phyloP scores from a whole-genome alignment of 176 grass and related monocot species.

The Avena insularis region DNA sequence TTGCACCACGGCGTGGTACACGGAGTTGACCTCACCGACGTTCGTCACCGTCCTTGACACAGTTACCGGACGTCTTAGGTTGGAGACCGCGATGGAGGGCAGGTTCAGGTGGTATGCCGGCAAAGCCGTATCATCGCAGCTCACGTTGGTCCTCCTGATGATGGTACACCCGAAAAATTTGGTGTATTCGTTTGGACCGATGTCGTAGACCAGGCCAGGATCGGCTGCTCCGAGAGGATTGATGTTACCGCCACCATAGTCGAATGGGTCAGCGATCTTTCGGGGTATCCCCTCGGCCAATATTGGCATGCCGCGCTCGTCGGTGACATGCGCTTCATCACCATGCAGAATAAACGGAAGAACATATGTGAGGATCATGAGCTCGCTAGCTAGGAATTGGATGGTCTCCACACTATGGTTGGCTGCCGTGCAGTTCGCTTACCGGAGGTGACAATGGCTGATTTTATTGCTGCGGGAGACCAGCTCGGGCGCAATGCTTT shows the following conservation, averaged over 20 bases:
- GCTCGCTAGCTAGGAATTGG: neutral
- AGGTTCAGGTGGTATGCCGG: slow-evolving; percentile 36
- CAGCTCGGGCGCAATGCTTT: slow-evolving; percentile 32
- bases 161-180: neutral
- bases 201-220: neutral
- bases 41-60: slow-evolving; percentile 34
- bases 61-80: neutral
- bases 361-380: neutral
- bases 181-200: neutral
- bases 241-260: slow-evolving; percentile 29
- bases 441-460: slow-evolving; percentile 44
- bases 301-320: slow-evolving; percentile 30
- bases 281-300: neutral
- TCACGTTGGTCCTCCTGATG: neutral
- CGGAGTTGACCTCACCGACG: slow-evolving; percentile 13
- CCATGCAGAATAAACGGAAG: neutral
- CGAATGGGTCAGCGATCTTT: slow-evolving; percentile 45
- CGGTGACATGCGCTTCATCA: neutral
- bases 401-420: neutral
- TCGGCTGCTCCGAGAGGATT: neutral
- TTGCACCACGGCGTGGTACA: neutral
- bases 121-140: neutral
- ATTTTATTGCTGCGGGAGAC: slow-evolving; percentile 35
- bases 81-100: slow-evolving; percentile 28
- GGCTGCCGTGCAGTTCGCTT: neutral